phyloP scores from a whole-genome alignment of 176 grass and related monocot species.

The Lolium perenne region DNA sequence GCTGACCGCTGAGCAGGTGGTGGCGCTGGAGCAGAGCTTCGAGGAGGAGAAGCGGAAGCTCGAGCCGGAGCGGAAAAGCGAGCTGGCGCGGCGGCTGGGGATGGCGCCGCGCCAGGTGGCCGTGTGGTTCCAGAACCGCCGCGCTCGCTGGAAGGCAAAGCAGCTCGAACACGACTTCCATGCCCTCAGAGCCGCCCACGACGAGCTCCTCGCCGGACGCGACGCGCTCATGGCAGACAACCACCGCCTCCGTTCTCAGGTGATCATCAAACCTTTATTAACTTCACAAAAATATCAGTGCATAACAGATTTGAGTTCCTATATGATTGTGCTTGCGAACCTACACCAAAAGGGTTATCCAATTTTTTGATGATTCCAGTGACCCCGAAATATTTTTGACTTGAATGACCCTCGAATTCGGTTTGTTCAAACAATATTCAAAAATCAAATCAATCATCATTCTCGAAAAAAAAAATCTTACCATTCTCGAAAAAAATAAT shows the following conservation, averaged over 20 bases:
- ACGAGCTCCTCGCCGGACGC: slow-evolving; percentile 63
- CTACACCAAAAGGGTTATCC: background rate
- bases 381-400: background rate
- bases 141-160: slow-evolving; percentile 88
- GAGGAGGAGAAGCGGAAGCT: slow-evolving; percentile 84
- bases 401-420: background rate
- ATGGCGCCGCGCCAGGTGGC: slow-evolving; percentile 92
- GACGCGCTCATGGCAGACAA: slow-evolving; percentile 77
- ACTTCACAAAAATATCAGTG: background rate
- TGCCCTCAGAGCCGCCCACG: slow-evolving; percentile 68
- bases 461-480: no score
- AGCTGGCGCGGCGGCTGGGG: slow-evolving; percentile 78
- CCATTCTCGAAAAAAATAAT: no score
- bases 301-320: background rate
- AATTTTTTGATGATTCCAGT: background rate
- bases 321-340: background rate
- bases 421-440: background rate
- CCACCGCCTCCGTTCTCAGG: slow-evolving; percentile 73
- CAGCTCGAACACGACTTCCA: slow-evolving; percentile 88
- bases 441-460: no score
- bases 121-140: slow-evolving; percentile 99
- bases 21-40: slow-evolving; percentile 72
- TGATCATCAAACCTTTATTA: slow-evolving; percentile 7
- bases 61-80: slow-evolving; percentile 89
- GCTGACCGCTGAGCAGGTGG: slow-evolving; percentile 85